Base-by-base conservation (phyloP, 176 grass and related monocot species). In the Saccharum spontaneum region DNA sequence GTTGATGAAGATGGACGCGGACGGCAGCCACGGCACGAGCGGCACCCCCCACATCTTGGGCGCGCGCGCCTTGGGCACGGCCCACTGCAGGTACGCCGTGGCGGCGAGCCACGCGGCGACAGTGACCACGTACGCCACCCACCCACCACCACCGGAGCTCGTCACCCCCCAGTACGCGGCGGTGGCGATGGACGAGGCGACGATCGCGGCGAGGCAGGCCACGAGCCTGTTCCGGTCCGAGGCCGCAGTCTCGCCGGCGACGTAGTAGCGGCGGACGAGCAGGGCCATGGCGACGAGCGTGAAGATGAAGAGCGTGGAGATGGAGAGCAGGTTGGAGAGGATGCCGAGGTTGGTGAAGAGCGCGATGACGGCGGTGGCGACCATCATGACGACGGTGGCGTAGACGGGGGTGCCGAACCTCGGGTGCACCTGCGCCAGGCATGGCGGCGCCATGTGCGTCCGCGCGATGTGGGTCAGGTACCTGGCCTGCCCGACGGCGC, bases 301-400 rank as follows among this genome's bases (percentile, higher is more conserved):
- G 87, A 94, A 94, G 77, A 92, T 92, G 85, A 94, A 94, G 67
- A 94, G 85, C 49, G 92, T 94, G 50, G 89, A 89, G 73, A 94
- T 94, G 54, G 92, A 94, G 7, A 92, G 81, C 3, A 94, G 89
- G 74, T 88, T 88, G 78, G 85, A 63, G 71, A 94, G 87, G 77
- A 94, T 86, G 13, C 3, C 14, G 71, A 91, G 89, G 81, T 84
- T 20, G 60, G 87, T 92, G 79, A 94, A 94, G 81, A 92, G 84
- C 12, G 89, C 87, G 62, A 94, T 89, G 67, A 83, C 34, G 26
- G 85, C 84, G 8, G 90, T 90, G 68, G 87, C 87, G 12, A 62
- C 2, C 54, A 87, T 82, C 87, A 94, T 94, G 37, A 45, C 79
- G 23, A 94, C 63, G 41, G 89, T 94, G 81, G 92, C 92, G 73